phyloP scores from a whole-genome alignment of 495 filamentous ascomycete species.

The Parathielavia hyrcaniae region DNA sequence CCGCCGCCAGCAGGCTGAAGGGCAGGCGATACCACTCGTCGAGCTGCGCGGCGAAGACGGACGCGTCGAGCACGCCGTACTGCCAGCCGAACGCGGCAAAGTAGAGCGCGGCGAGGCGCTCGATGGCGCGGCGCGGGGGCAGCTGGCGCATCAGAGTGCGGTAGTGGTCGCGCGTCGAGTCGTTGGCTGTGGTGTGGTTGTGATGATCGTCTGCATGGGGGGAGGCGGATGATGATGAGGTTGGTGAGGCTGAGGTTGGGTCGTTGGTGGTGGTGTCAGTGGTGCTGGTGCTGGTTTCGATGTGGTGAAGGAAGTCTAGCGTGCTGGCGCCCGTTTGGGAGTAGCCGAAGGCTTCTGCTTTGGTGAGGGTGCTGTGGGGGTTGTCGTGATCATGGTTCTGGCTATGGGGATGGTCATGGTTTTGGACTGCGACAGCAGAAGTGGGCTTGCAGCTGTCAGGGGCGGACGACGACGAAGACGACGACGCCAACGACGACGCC shows the following conservation, averaged over 20 bases:
- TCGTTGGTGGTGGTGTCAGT: constrained; percentile 1
- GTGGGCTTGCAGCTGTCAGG: background rate
- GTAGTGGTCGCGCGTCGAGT: constrained; percentile 40
- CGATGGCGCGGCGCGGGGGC: constrained; percentile 47
- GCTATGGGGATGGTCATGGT: background rate
- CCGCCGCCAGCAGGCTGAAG: constrained; percentile 35
- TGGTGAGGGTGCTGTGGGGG: constrained; percentile 20
- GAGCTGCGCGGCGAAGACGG: constrained; percentile 45
- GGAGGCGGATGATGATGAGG: constrained; percentile 1
- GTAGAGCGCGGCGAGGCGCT: constrained; percentile 49
- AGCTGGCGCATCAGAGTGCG: constrained; percentile 49
- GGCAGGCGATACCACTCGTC: constrained; percentile 47
- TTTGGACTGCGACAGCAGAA: background rate
- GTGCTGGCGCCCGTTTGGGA: constrained; percentile 41
- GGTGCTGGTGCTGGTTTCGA: constrained; percentile 32
- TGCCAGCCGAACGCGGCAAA: constrained; percentile 56
- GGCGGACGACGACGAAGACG: background rate
- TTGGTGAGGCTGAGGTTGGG: background rate
- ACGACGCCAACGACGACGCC: background rate
- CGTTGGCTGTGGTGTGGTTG: background rate
- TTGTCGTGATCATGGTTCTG: background rate
- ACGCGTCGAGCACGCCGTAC: constrained; percentile 51
- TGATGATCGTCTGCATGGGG: background rate
- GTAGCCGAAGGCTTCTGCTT: constrained; percentile 44
- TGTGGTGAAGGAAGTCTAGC: constrained; percentile 47